A percentile compares a stretch with the other conserved stretches of the same genome.
Evolutionary conservation across 1,284 basidiomycete species (phyloP).

Genomic region (Rhizoctonia solani): DNA sequence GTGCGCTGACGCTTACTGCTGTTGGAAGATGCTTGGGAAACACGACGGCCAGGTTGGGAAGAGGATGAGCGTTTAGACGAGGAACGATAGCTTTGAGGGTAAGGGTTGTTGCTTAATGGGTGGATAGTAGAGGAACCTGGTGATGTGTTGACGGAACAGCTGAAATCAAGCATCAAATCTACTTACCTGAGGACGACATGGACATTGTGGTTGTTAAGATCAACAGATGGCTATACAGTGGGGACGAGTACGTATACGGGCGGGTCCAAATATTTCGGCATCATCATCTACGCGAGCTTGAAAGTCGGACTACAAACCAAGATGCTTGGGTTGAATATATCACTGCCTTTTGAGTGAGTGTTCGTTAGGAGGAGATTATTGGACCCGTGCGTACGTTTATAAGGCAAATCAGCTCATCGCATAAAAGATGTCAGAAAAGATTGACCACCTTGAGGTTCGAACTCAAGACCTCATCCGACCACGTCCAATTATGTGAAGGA

Average conservation of each 20-base stretch:
- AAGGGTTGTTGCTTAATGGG: conserved; percentile 19
- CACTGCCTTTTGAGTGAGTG: no score
- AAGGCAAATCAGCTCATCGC: no score
- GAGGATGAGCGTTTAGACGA: conserved; percentile 15
- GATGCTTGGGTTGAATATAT: no score
- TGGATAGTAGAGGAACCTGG: conserved; percentile 26
- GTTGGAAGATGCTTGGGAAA: neutral
- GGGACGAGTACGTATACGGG: neutral
- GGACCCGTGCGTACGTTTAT: no score
- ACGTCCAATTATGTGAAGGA: conserved; percentile 18
- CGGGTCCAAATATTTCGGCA: no score
- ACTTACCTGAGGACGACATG: conserved; percentile 22
- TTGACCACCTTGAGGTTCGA: conserved; percentile 31
- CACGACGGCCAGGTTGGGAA: conserved; percentile 12
- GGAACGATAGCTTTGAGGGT: conserved; percentile 27
- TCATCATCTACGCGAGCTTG: no score
- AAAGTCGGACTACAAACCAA: no score
- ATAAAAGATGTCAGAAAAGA: neutral
- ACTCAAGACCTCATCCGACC: conserved; percentile 30
- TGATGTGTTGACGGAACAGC: neutral
- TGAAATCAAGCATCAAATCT: neutral
- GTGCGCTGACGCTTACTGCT: neutral
- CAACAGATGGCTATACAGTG: neutral
- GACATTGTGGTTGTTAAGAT: neutral
- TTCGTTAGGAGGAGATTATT: no score